These are phyloP conservation scores for Rosa persica DNA, from an alignment of 306 rosid genomes.

Conservation along the genomic window DNA sequence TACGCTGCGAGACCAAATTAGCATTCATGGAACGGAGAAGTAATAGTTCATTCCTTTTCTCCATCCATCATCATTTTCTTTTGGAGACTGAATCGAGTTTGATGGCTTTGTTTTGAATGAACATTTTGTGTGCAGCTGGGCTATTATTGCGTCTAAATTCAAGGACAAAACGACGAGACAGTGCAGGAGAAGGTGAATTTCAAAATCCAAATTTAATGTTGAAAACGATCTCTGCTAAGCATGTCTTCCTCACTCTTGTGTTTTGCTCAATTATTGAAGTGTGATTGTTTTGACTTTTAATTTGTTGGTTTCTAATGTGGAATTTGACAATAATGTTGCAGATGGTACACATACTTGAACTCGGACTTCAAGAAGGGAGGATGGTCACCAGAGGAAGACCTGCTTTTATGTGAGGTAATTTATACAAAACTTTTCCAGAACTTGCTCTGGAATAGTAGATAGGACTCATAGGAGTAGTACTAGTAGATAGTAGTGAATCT, in stretches of 20 bases:
- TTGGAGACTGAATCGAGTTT: conserved; percentile 19
- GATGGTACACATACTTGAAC: conserved; percentile 99
- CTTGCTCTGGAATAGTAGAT: background rate
- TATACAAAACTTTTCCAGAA: background rate
- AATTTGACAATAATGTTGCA: conserved; percentile 36
- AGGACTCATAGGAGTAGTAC: background rate
- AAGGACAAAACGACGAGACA: conserved; percentile 98
- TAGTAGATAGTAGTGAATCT: background rate
- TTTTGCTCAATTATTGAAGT: conserved; percentile 17
- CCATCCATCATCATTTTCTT: background rate
- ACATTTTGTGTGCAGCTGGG: conserved; percentile 62
- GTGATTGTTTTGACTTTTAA: conserved; percentile 14
- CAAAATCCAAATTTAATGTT: conserved; percentile 35
- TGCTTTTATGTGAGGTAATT: conserved; percentile 92
- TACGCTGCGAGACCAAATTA: conserved; percentile 78
- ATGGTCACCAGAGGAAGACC: conserved; percentile 97
- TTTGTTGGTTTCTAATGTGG: conserved; percentile 27
- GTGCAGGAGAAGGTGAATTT: conserved; percentile 90
- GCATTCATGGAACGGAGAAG: conserved; percentile 91
- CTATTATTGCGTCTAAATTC: conserved; percentile 93
- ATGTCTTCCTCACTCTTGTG: conserved; percentile 1
- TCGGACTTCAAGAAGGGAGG: conserved; percentile 99
- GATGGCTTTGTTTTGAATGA: conserved; percentile 24
- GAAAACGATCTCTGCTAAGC: conserved; percentile 10
- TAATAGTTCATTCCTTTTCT: conserved; percentile 29